Base-by-base conservation (phyloP, 176 grass and related monocot species). In the Puya raimondii region DNA sequence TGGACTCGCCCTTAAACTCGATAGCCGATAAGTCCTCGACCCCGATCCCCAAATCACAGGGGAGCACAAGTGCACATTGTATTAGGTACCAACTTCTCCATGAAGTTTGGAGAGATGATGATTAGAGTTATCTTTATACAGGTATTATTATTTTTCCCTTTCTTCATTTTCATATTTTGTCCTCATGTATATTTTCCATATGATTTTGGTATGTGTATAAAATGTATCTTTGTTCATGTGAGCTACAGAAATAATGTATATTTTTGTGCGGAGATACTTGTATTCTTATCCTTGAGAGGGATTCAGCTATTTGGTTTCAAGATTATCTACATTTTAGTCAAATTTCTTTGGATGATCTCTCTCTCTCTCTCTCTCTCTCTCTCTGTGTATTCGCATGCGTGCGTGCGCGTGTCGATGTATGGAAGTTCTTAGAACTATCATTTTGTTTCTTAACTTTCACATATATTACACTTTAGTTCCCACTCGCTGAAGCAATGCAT, bases 1-100 rank as follows among this genome's bases (percentile, higher is more conserved):
- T 96, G 1, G 76, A 80, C 68, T 76, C 53, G 8, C 92, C 88
- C 12, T 66, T 96, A 52, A 21, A 53, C 11, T 83, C 81, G 16
- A 80, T 96, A 12, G 85, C 83, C 11, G 83, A 96, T 5, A 86
- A 59, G 79, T 61, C 9, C 21, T 61, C 56, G 21, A 61, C 16
- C 56, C 56, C 56, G 9, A 22, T 21, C 16, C 17, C 56, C 56
- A 61, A 61, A 20, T 21, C 21, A n/a, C 21, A 21, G 56, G 56
- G 21, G n/a, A 61, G 56, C 17, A 61, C 9, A 16, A 61, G 16
- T 10, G 21, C 56, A 61, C 56, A 61, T 61, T 16, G 17, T 61
- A 22, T 61, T 10, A 61, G 56, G 21, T 61, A 61, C 56, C 56
- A 61, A 20, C 56, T 61, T 61, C 56, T 61, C 8, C 56, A 61